These are phyloP conservation scores for Pythium monospermum DNA, from an alignment of 352 stramenopile genomes.

Conservation along the genomic window DNA sequence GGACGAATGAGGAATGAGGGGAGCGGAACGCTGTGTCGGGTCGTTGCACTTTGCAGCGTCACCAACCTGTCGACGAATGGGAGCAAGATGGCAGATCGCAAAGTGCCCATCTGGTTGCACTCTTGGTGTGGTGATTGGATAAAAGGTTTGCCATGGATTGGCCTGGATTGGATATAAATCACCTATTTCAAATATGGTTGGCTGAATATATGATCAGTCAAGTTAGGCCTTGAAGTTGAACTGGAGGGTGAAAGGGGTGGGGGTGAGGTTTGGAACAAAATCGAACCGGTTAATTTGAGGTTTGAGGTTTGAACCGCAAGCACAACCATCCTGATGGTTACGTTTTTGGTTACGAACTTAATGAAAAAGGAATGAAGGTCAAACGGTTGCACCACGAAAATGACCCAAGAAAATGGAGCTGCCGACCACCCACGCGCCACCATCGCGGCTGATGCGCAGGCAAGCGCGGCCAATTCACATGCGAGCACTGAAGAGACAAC, in stretches of 20 bases:
- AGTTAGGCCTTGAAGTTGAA: not conserved
- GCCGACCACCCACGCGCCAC: not conserved
- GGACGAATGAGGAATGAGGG: not conserved
- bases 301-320: too few relatives aligned
- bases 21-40: not conserved
- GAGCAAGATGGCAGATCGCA: slow-evolving; percentile 6
- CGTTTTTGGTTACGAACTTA: too few relatives aligned
- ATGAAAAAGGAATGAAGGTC: too few relatives aligned
- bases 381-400: not conserved
- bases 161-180: not conserved
- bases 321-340: too few relatives aligned
- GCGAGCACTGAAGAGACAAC: not conserved
- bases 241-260: not conserved
- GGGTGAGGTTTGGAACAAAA: too few relatives aligned
- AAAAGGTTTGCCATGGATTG: too few relatives aligned
- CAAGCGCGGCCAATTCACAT: too few relatives aligned
- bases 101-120: not conserved
- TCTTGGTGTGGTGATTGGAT: not conserved
- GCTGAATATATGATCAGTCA: not conserved
- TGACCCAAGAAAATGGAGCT: not conserved
- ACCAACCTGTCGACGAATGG: slow-evolving; percentile 19
- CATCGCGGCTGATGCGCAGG: not conserved
- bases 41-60: not conserved
- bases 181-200: slow-evolving; percentile 1
- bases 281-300: too few relatives aligned